Conservation (phyloP, 345 rosid species). For the Salix arbutifolia region DNA sequence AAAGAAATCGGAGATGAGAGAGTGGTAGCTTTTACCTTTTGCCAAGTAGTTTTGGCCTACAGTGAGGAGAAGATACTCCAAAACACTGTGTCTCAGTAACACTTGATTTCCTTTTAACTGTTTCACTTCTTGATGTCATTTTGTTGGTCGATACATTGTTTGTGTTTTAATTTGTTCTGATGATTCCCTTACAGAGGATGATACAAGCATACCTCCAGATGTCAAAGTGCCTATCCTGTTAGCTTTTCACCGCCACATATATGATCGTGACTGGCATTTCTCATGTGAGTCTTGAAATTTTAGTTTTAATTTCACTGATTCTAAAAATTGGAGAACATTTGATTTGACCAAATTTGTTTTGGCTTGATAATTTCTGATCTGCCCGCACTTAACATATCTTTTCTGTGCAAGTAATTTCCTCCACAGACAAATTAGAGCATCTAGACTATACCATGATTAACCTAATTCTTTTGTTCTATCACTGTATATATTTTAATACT, state of each 20-base stretch:
- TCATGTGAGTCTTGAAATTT: slow-evolving; percentile 58
- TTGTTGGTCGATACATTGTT: not conserved
- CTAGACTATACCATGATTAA: not conserved
- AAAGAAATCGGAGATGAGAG: not conserved
- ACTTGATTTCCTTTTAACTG: not conserved
- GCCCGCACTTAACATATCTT: not conserved
- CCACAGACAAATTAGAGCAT: not conserved
- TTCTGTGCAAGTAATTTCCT: not conserved
- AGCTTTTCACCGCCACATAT: slow-evolving; percentile 76
- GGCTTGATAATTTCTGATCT: not conserved
- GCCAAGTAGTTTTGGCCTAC: not conserved
- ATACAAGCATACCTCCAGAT: slow-evolving; percentile 78
- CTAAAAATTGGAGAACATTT: not conserved
- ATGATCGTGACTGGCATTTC: slow-evolving; percentile 80
- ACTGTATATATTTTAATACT: not conserved
- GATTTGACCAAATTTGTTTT: not conserved
- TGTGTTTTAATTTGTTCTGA: not conserved
- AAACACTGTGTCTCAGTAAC: not conserved
- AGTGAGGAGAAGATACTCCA: not conserved
- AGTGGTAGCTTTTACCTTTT: not conserved
- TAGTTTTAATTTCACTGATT: not conserved
- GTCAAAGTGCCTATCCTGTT: slow-evolving; percentile 82
- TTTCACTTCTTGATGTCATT: not conserved
- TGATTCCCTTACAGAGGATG: slow-evolving; percentile 72
- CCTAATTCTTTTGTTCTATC: not conserved